Percentiles rank a stretch among this genome's conserved stretches.
These are phyloP conservation scores for Dendryphion nanum DNA, from an alignment of 2,329 filamentous ascomycete genomes.

Conservation along the genomic window DNA sequence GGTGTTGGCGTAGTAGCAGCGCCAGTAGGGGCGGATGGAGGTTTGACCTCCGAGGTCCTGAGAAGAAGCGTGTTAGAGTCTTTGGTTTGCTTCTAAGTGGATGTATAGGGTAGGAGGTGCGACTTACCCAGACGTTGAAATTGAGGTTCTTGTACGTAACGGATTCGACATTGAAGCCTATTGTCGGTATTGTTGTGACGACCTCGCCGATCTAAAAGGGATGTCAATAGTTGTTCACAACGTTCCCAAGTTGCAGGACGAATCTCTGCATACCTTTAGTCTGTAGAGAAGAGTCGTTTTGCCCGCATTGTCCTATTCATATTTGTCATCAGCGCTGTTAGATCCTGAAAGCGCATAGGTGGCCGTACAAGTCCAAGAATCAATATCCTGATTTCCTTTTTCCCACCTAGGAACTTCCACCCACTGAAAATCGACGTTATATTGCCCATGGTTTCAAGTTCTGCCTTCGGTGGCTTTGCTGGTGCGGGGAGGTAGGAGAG, in stretches of 20 bases:
- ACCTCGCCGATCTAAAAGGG: slow-evolving; percentile 86
- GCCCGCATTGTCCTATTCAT: slow-evolving; percentile 88
- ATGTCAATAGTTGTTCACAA: slow-evolving; percentile 1
- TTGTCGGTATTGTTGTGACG: slow-evolving; percentile 97
- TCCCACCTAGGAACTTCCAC: slow-evolving; percentile 64
- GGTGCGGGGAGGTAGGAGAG: too few relatives aligned
- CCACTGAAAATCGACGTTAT: too few relatives aligned
- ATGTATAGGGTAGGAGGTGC: slow-evolving; percentile 1
- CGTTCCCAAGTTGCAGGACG: not conserved
- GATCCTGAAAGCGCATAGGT: slow-evolving; percentile 1
- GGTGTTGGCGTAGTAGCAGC: slow-evolving; percentile 99
- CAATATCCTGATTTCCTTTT: slow-evolving; percentile 97
- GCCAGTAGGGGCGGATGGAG: slow-evolving; percentile 98
- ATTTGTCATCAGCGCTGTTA: slow-evolving; percentile 24
- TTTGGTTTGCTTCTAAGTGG: too few relatives aligned
- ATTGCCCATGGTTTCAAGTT: too few relatives aligned
- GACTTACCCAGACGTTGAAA: slow-evolving; percentile 93
- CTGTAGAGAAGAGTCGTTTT: slow-evolving; percentile 97
- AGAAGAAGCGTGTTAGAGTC: slow-evolving; percentile 5
- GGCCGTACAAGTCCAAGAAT: slow-evolving; percentile 84
- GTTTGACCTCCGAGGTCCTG: slow-evolving; percentile 95
- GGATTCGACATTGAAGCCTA: slow-evolving; percentile 98
- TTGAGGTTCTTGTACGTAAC: slow-evolving; percentile 98
- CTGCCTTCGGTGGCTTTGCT: too few relatives aligned
- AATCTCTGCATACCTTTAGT: slow-evolving; percentile 68